phyloP scores from a whole-genome alignment of 352 stramenopile genomes.

The Globisporangium megalacanthum region DNA sequence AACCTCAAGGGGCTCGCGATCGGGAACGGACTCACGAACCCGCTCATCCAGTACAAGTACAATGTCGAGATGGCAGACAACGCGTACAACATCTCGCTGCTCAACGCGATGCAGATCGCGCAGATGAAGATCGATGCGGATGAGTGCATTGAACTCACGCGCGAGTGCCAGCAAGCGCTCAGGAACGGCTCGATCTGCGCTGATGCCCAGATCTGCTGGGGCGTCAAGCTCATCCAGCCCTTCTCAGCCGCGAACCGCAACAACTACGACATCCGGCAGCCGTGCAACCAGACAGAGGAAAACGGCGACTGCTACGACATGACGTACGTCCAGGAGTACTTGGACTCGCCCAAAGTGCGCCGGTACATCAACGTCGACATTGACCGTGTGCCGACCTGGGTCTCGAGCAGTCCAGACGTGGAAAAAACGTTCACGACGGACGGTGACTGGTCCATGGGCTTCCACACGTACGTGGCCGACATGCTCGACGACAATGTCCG shows the following conservation, averaged over 20 bases:
- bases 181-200: slow-evolving; percentile 20
- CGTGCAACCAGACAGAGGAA: slow-evolving; percentile 14
- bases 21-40: slow-evolving; percentile 9
- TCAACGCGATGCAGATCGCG: slow-evolving; percentile 28
- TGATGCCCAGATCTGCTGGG: slow-evolving; percentile 33
- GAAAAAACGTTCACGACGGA: slow-evolving; percentile 67
- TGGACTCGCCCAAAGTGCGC: slow-evolving; percentile 45
- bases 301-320: slow-evolving; percentile 28
- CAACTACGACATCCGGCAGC: slow-evolving; percentile 55
- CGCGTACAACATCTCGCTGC: slow-evolving; percentile 57
- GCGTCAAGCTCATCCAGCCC: slow-evolving; percentile 32
- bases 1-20: slow-evolving; percentile 34
- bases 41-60: slow-evolving; percentile 29
- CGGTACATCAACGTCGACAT: slow-evolving; percentile 17
- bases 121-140: slow-evolving; percentile 33
- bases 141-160: slow-evolving; percentile 35
- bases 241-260: slow-evolving; percentile 31
- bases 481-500: slow-evolving; percentile 65
- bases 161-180: slow-evolving; percentile 19
- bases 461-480: slow-evolving; percentile 75
- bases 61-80: slow-evolving; percentile 62
- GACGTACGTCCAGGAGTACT: slow-evolving; percentile 28
- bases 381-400: slow-evolving; percentile 42
- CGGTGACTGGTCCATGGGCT: slow-evolving; percentile 92
- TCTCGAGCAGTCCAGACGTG: slow-evolving; percentile 86